Conservation (phyloP, 179 eudicot species). For the Patellifolia procumbens region DNA sequence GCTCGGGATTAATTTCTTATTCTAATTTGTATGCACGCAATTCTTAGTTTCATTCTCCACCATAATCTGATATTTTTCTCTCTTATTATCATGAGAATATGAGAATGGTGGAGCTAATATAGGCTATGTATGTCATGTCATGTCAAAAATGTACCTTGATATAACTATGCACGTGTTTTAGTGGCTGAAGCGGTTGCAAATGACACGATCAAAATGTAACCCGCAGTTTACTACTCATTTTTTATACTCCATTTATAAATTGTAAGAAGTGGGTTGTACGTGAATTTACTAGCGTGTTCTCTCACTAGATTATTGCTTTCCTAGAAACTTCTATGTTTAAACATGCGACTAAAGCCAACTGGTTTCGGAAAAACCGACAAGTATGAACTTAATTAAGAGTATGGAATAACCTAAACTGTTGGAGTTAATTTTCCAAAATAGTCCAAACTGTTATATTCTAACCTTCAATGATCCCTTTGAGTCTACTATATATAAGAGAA, state of each 20-base stretch:
- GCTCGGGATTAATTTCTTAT: neutral
- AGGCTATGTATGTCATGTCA: conserved; percentile 1
- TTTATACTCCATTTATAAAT: neutral
- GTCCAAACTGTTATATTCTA: no score
- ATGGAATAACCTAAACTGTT: no score
- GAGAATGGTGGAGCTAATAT: conserved; percentile 17
- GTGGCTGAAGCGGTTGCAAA: conserved; percentile 35
- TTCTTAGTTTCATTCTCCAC: conserved; percentile 12
- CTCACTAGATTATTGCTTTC: no score
- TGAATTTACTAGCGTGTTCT: neutral
- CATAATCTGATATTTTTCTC: conserved; percentile 17
- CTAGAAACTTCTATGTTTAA: no score
- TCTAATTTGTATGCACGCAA: conserved; percentile 4
- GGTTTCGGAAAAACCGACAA: no score
- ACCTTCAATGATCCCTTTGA: no score
- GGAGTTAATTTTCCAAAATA: no score
- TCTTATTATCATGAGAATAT: conserved; percentile 32
- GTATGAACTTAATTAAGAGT: no score
- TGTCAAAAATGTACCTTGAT: neutral
- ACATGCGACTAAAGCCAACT: no score
- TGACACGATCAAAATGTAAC: conserved; percentile 16
- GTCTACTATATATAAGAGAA: no score
- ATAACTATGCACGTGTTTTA: neutral
- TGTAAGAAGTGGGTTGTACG: neutral
- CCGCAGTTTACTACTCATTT: conserved; percentile 28